Percentiles rank a stretch among this genome's conserved stretches.
phyloP scores from a whole-genome alignment of 2,329 filamentous ascomycete genomes.

The Aspergillus alliaceus region DNA sequence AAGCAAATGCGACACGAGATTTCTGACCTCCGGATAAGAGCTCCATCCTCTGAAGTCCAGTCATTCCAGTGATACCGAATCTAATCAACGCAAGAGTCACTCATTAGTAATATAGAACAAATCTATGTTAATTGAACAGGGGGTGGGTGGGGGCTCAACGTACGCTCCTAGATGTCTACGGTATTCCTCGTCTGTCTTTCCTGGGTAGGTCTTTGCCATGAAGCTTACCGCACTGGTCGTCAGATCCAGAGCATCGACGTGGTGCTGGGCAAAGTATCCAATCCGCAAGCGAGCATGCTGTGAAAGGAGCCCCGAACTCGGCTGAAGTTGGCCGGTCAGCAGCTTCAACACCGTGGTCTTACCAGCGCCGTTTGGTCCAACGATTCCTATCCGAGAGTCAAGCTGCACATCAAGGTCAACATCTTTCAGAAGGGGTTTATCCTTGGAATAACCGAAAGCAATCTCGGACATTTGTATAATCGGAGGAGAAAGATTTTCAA shows the following conservation, averaged over 20 bases:
- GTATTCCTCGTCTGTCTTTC: constrained; percentile 94
- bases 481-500: constrained; percentile 94
- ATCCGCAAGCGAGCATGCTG: constrained; percentile 85
- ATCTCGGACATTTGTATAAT: constrained; percentile 97
- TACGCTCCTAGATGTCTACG: constrained; percentile 89
- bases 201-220: constrained; percentile 90
- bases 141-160: constrained; percentile 51
- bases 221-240: constrained; percentile 88
- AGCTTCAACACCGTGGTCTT: constrained; percentile 98
- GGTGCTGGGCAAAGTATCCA: constrained; percentile 97
- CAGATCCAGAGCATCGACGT: constrained; percentile 93
- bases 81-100: constrained; percentile 19
- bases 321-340: constrained; percentile 80
- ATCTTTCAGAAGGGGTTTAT: constrained; percentile 76
- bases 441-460: constrained; percentile 80
- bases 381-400: constrained; percentile 96
- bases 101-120: background rate
- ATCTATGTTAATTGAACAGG: background rate
- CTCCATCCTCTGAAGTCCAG: constrained; percentile 93
- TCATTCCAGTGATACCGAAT: constrained; percentile 83
- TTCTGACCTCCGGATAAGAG: constrained; percentile 96
- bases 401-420: constrained; percentile 97
- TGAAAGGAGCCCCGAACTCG: constrained; percentile 78
- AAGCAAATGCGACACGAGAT: constrained; percentile 97
- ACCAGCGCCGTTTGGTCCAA: constrained; percentile 98